Evolutionary conservation across 2,329 filamentous ascomycete genomes (phyloP), one percentile per base, ranked within the genome.

Genomic region (Aspergillus eucalypticola): DNA sequence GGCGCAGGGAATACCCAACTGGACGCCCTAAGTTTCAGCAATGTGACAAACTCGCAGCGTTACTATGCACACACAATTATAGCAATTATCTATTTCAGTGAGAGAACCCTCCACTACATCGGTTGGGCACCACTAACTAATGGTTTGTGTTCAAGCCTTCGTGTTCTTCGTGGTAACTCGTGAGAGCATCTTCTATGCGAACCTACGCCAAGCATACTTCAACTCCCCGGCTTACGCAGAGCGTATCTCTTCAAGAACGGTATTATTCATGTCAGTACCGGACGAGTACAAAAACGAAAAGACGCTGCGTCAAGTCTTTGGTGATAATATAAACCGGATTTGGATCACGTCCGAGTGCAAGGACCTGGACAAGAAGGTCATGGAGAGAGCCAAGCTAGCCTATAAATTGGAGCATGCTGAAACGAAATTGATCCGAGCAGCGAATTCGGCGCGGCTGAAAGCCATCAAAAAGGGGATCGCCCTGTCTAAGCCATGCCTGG

Each of bases 141-240:
- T 13, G 11, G 13, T 13, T 2, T 25, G 27, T 32, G 38, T 19
- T 17, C 7, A 25, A 80, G 79, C 88, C 41, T 96, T 96, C 72
- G 84, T 98, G 59, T 88, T 97, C 71, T 94, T 92, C 74, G 88
- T 91, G 66, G 86, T 98, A 60, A 88, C 91, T 50, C 87, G 94
- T 54, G 94, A 98, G 75, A 89, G 88, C 70, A 89, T 98, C 67
- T 96, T 89, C 82, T 96, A 92, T 76, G 88, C 96, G 76, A 96
- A 95, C 68, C 79, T 97, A 23, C 90, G 93, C 60, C 93, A 97
- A 78, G 93, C 93, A 0, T 96, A 94, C 77, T 86, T 96, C 53
- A 86, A 96, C 54, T 93, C 92, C 3, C 91, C 92, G 11, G 83
- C 90, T 42, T 95, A 95, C 74, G 84, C 91, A 50, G 88, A 90